Evolutionary conservation across 2,329 filamentous ascomycete species (phyloP).

Genomic region (Esteya vermicola): DNA sequence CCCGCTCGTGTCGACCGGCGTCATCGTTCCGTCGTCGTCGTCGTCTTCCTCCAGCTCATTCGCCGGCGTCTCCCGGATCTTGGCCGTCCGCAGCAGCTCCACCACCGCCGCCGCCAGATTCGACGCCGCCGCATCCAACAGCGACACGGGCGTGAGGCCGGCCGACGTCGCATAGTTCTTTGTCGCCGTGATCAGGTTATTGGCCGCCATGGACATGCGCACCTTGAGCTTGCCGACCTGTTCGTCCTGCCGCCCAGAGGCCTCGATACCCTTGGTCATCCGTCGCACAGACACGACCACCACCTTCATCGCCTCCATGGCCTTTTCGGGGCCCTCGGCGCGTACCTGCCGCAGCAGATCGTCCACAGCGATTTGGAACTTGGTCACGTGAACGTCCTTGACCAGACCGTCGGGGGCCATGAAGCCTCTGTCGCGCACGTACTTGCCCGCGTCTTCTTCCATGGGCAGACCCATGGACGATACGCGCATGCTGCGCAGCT

Average conservation of each 20-base stretch:
- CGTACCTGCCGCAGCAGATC: slow-evolving; percentile 72
- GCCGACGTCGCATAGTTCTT: slow-evolving; percentile 78
- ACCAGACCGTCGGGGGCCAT: slow-evolving; percentile 61
- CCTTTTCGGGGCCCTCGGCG: slow-evolving; percentile 54
- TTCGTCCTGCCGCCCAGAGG: slow-evolving; percentile 36
- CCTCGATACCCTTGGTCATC: slow-evolving; percentile 70
- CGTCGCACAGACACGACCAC: slow-evolving; percentile 71
- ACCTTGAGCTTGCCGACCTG: slow-evolving; percentile 55
- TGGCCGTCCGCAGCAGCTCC: slow-evolving; percentile 70
- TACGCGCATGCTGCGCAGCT: slow-evolving; percentile 66
- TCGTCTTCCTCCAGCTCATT: slow-evolving; percentile 69
- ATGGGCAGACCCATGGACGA: slow-evolving; percentile 62
- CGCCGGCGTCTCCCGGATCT: slow-evolving; percentile 63
- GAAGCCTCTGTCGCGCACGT: slow-evolving; percentile 52
- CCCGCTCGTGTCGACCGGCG: slow-evolving; percentile 51
- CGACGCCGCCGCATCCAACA: slow-evolving; percentile 85
- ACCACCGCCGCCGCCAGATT: slow-evolving; percentile 78
- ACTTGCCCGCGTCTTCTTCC: slow-evolving; percentile 55
- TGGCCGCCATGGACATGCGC: slow-evolving; percentile 81
- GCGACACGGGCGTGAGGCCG: slow-evolving; percentile 81
- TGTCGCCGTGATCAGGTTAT: slow-evolving; percentile 86
- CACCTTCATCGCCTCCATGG: slow-evolving; percentile 75
- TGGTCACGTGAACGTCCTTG: slow-evolving; percentile 84
- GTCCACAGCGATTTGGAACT: slow-evolving; percentile 88
- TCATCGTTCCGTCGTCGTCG: slow-evolving; percentile 40